Base-by-base conservation (phyloP, 2,329 filamentous ascomycete species). In the Nigrospora osmanthi region DNA sequence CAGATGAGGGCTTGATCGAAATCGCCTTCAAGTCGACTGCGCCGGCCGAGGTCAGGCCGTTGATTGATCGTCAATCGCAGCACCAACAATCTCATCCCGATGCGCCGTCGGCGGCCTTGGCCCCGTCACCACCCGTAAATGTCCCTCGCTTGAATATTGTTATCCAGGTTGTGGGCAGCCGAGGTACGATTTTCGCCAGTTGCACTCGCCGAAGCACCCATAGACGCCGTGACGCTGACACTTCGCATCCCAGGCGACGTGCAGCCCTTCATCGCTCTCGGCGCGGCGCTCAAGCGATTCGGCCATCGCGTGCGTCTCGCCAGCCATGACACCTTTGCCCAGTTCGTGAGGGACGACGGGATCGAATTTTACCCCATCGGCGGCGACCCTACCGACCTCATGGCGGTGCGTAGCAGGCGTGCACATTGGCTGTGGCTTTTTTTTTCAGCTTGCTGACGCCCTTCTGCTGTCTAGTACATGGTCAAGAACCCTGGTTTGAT, bases 301-400 rank as follows among this genome's bases (percentile, higher is more conserved):
- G 79, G 81, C 11, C 86, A 90, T 59, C 75, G 86, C 16, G 80
- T 90, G 3, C 78, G 86, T 31, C 67, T 90, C 36, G 85, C 85
- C 6, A 90, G 87, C 0, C 86, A 90, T 55, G 64, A 75, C 4
- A 80, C 73, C 2, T 90, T 90, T 54, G 72, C 79, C 52, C 62
- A 69, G 1, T 87, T 89, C 52, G 80, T 89, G 4, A 75, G 81
- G 48, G 78, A 85, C 43, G 81, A 82, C 58, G 83, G 75, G 0
- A 72, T 90, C 13, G 86, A 89, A 55, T 90, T 89, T 62, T 89
- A 85, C 62, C 77, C 68, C 49, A 85, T 89, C 42, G 84, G 85
- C n/a, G 85, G 85, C 3, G 83, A 89, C 58, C 85, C 85, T 1
- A 76, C 81, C 1, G 78, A 86, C 55, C 69, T 89, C 37, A 89